phyloP scores from a whole-genome alignment of 2,329 filamentous ascomycete species.

The Claviceps paspali region DNA sequence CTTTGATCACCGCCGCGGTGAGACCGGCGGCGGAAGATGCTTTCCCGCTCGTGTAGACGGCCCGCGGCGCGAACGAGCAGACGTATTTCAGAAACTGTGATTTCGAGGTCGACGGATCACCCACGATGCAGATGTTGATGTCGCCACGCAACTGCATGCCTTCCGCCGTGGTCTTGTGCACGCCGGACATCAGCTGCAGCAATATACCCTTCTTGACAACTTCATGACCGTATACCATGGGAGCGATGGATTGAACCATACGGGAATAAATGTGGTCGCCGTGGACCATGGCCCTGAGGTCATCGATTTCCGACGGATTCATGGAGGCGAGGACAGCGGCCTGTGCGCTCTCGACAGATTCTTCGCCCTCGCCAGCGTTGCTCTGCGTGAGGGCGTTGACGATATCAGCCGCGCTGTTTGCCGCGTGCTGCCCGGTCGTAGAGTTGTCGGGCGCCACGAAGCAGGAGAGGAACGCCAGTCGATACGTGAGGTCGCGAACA shows the following conservation, averaged over 20 bases:
- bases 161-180: conserved; percentile 80
- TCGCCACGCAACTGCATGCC: conserved; percentile 93
- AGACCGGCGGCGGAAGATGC: conserved; percentile 94
- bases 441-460: conserved; percentile 88
- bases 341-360: conserved; percentile 73
- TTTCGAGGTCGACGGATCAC: conserved; percentile 92
- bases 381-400: conserved; percentile 58
- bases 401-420: conserved; percentile 55
- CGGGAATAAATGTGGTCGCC: conserved; percentile 89
- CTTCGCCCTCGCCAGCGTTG: conserved; percentile 48
- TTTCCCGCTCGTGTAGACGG: conserved; percentile 95
- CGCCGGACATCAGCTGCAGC: conserved; percentile 89
- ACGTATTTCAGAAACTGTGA: conserved; percentile 98
- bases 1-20: conserved; percentile 91
- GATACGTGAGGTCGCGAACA: conserved; percentile 88
- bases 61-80: conserved; percentile 87
- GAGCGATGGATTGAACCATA: conserved; percentile 83
- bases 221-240: conserved; percentile 93
- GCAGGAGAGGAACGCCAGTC: conserved; percentile 89
- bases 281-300: conserved; percentile 85
- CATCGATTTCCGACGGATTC: conserved; percentile 75
- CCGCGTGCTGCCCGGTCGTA: conserved; percentile 59
- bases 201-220: conserved; percentile 96
- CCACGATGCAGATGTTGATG: conserved; percentile 97
- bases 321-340: conserved; percentile 76